phyloP scores from a whole-genome alignment of 2,329 filamentous ascomycete genomes.

The Hypoxylon sp. region DNA sequence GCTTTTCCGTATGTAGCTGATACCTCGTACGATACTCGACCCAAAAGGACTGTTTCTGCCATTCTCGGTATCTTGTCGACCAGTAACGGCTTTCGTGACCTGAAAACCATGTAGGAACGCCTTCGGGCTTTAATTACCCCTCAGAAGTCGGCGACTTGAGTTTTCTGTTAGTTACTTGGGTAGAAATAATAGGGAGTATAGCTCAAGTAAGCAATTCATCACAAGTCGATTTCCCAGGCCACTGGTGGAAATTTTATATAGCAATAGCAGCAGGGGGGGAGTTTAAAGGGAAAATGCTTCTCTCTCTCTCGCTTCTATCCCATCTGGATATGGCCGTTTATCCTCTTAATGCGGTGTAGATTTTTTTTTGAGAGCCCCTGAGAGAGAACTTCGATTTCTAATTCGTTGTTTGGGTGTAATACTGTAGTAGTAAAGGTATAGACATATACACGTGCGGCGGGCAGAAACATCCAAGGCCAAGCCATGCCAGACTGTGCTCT shows the following conservation, averaged over 20 bases:
- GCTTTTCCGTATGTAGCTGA: not conserved
- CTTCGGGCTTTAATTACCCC: not conserved
- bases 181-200: not conserved
- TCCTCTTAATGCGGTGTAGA: not conserved
- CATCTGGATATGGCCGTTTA: not conserved
- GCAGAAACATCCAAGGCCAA: conserved; percentile 21
- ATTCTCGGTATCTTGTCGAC: not conserved
- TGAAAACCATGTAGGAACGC: not conserved
- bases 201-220: not conserved
- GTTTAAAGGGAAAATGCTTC: not conserved
- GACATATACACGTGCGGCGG: conserved; percentile 43
- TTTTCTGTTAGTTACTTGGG: not conserved
- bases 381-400: conserved; percentile 28
- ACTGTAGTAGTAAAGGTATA: conserved; percentile 32
- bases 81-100: not conserved
- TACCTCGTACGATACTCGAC: not conserved
- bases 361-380: conserved; percentile 1
- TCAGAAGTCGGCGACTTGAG: not conserved
- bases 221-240: not conserved
- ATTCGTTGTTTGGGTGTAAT: conserved; percentile 23
- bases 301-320: not conserved
- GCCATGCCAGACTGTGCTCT: conserved; percentile 9
- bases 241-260: not conserved
- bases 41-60: not conserved
- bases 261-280: not conserved